A percentile compares a stretch with the other conserved stretches of the same genome.
Conservation (phyloP, 2,329 filamentous ascomycete genomes). For the Leptosphaerulina australis region DNA sequence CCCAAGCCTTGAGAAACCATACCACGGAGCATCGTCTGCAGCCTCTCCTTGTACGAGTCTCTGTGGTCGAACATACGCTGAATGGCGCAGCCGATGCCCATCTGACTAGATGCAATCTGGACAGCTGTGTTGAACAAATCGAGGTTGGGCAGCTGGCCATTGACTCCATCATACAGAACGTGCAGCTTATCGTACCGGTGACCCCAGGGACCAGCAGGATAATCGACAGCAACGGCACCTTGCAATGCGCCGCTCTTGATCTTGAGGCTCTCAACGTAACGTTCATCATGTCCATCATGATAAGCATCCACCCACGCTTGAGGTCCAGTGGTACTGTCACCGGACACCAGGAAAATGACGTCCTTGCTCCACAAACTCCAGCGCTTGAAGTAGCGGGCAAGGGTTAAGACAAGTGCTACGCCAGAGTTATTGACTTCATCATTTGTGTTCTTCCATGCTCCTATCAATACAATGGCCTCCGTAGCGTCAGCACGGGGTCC, state of each 20-base stretch:
- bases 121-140: constrained; percentile 95
- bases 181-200: constrained; percentile 86
- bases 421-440: constrained; percentile 83
- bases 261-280: constrained; percentile 74
- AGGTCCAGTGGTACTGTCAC: constrained; percentile 86
- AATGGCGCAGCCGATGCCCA: constrained; percentile 82
- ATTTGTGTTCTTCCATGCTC: constrained; percentile 83
- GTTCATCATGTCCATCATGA: constrained; percentile 81
- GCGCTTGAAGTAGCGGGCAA: constrained; percentile 93
- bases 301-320: constrained; percentile 99
- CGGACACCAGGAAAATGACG: constrained; percentile 88
- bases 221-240: constrained; percentile 91
- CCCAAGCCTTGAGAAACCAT: constrained; percentile 93
- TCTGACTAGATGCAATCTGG: constrained; percentile 84
- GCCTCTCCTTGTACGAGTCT: constrained; percentile 78
- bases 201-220: constrained; percentile 71
- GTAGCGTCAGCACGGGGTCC: constrained; percentile 95
- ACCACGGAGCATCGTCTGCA: constrained; percentile 86
- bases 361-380: constrained; percentile 99
- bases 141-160: constrained; percentile 92
- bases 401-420: constrained; percentile 80
- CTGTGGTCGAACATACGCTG: constrained; percentile 84
- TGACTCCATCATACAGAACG: constrained; percentile 92
- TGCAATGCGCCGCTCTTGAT: constrained; percentile 94
- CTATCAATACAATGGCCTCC: constrained; percentile 91